phyloP scores from a whole-genome alignment of 768 basidiomycete species.

The Boletus huronensis region DNA sequence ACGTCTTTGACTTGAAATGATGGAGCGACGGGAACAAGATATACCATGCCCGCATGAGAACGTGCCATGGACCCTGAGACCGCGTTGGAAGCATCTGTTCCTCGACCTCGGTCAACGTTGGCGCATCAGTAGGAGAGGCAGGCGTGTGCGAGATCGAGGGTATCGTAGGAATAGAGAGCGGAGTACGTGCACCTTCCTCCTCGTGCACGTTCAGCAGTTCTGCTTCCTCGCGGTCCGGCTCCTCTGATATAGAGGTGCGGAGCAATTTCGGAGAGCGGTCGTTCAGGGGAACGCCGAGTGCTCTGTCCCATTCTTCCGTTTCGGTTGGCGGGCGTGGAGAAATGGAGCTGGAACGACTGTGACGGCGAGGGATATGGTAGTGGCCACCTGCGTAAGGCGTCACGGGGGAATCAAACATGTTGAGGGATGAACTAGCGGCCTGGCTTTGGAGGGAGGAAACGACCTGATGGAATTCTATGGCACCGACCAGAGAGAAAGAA shows the following conservation, averaged over 20 bases:
- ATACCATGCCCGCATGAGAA: conserved; percentile 45
- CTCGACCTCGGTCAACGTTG: conserved; percentile 44
- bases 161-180: conserved; percentile 32
- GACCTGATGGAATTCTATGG: conserved; percentile 92
- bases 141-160: conserved; percentile 61
- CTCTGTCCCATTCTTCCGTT: conserved; percentile 48
- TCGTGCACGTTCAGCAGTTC: conserved; percentile 6
- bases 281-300: conserved; percentile 48
- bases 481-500: conserved; percentile 89
- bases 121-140: conserved; percentile 39
- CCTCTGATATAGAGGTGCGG: conserved; percentile 27
- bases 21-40: conserved; percentile 85
- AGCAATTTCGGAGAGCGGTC: conserved; percentile 43
- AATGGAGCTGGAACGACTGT: conserved; percentile 29
- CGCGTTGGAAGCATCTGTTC: conserved; percentile 40
- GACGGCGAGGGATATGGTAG: conserved; percentile 47
- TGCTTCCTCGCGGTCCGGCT: conserved; percentile 11
- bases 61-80: conserved; percentile 34
- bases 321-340: conserved; percentile 32
- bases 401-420: conserved; percentile 60
- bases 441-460: conserved; percentile 76
- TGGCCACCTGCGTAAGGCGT: conserved; percentile 77
- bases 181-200: conserved; percentile 14
- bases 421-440: conserved; percentile 55
- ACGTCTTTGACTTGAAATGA: conserved; percentile 64